These are phyloP conservation scores for Beauveria pseudobassiana DNA, from an alignment of 2,329 filamentous ascomycete species.

Conservation along the genomic window DNA sequence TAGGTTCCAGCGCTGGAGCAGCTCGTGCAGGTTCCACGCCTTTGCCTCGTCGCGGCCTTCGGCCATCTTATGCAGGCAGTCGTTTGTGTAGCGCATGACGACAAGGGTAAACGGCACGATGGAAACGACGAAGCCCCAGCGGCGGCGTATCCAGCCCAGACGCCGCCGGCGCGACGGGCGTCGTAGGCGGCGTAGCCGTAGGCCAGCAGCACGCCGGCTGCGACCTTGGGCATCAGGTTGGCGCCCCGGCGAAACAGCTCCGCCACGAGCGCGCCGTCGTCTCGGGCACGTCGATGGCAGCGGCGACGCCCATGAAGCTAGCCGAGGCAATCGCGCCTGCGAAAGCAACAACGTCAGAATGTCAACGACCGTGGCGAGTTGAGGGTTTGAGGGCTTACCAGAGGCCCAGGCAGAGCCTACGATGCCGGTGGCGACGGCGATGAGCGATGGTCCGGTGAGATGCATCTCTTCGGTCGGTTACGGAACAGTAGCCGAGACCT, in stretches of 20 bases:
- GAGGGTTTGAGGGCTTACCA: conserved; percentile 20
- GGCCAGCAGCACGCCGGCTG: conserved; percentile 22
- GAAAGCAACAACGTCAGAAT: too few species aligned
- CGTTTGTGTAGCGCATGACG: conserved; percentile 31
- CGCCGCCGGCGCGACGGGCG: conserved; percentile 17
- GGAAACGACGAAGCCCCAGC: conserved; percentile 26
- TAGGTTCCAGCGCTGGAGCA: conserved; percentile 18
- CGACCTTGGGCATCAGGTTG: conserved; percentile 29
- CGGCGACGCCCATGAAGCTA: conserved; percentile 29
- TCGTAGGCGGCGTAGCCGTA: conserved; percentile 32
- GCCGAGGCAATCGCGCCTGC: conserved; percentile 29
- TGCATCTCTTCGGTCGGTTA: conserved; percentile 1
- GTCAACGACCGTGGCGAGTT: not conserved
- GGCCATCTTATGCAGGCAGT: conserved; percentile 21
- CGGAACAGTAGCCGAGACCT: not conserved
- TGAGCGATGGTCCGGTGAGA: conserved; percentile 21
- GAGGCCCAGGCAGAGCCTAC: conserved; percentile 31
- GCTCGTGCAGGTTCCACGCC: conserved; percentile 11
- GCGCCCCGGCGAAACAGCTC: conserved; percentile 30
- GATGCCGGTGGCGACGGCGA: conserved; percentile 31
- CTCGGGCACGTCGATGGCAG: conserved; percentile 21
- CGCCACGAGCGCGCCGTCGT: conserved; percentile 29
- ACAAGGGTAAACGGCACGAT: conserved; percentile 34
- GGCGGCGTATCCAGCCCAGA: conserved; percentile 27
- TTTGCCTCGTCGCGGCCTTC: conserved; percentile 14